Percentiles rank a stretch among this genome's conserved stretches.
Evolutionary conservation across 352 stramenopile genomes (phyloP).

Genomic region (Globisporangium recalcitrans): DNA sequence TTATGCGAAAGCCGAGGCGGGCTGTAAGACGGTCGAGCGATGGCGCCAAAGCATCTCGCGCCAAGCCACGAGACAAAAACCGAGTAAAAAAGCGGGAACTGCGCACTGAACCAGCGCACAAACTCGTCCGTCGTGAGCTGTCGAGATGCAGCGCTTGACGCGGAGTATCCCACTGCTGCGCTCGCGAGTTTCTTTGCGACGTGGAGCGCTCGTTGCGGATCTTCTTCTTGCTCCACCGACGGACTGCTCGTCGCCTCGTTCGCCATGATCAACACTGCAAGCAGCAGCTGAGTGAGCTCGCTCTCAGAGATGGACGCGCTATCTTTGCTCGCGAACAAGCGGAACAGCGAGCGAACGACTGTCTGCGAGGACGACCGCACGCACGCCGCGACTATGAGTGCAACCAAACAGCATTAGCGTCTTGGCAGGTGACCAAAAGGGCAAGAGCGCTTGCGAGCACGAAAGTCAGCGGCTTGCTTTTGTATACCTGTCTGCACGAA

Average conservation of each 20-base stretch:
- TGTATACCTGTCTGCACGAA: slow-evolving; percentile 63
- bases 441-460: too few species aligned
- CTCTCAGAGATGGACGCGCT: slow-evolving; percentile 33
- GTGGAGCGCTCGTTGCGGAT: slow-evolving; percentile 24
- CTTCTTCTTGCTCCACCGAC: slow-evolving; percentile 12
- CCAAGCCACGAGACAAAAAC: slow-evolving; percentile 75
- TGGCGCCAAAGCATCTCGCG: slow-evolving; percentile 38
- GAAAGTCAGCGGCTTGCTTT: neutral
- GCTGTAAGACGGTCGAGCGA: slow-evolving; percentile 49
- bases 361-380: slow-evolving; percentile 58
- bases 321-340: slow-evolving; percentile 36
- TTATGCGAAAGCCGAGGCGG: slow-evolving; percentile 45
- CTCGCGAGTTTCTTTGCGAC: slow-evolving; percentile 38
- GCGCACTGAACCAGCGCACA: slow-evolving; percentile 44
- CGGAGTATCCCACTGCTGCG: slow-evolving; percentile 19
- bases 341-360: slow-evolving; percentile 47
- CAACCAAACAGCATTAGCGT: neutral
- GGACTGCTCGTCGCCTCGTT: slow-evolving; percentile 15
- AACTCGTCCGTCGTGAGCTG: slow-evolving; percentile 56
- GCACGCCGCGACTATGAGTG: slow-evolving; percentile 49
- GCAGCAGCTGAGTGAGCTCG: slow-evolving; percentile 39
- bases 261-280: slow-evolving; percentile 53
- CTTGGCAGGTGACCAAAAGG: neutral
- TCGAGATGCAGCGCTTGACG: slow-evolving; percentile 9
- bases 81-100: slow-evolving; percentile 74